Evolutionary conservation across 139 green algal species (phyloP).

Genomic region (Microglena sp.): DNA sequence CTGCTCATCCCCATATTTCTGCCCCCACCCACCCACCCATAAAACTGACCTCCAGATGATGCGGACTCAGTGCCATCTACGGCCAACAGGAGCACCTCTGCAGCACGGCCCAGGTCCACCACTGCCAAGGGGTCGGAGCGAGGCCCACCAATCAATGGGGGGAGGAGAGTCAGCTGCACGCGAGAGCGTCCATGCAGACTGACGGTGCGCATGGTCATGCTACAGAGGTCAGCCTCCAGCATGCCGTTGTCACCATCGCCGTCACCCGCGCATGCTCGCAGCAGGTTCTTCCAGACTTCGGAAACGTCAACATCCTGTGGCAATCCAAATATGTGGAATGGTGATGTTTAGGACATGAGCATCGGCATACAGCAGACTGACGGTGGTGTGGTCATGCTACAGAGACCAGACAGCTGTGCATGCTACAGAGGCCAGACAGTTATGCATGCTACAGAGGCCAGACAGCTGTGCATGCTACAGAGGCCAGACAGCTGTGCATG

Average conservation of each 20-base stretch:
- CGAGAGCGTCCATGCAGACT: conserved; percentile 18
- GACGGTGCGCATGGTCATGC: conserved; percentile 39
- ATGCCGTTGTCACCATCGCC: neutral
- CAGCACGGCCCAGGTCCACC: conserved; percentile 46
- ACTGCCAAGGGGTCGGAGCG: conserved; percentile 44
- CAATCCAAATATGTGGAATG: neutral
- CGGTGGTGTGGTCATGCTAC: no score
- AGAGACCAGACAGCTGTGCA: no score
- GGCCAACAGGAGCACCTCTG: conserved; percentile 48
- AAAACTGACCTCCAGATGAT: no score
- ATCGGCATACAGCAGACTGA: no score
- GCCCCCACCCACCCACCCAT: no score
- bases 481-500: no score
- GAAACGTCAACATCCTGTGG: neutral
- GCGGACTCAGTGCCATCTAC: conserved; percentile 33
- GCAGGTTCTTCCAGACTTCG: neutral
- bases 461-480: no score
- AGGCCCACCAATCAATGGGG: conserved; percentile 26
- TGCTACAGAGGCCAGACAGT: no score
- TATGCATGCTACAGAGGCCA: no score
- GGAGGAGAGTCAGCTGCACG: conserved; percentile 55
- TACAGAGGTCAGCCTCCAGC: no score
- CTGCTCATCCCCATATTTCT: neutral
- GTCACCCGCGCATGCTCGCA: no score
- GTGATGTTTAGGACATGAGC: no score